A percentile compares a stretch with the other conserved stretches of the same genome.
Evolutionary conservation across 2,329 filamentous ascomycete genomes (phyloP).

Genomic region (Apiospora pterosperma): DNA sequence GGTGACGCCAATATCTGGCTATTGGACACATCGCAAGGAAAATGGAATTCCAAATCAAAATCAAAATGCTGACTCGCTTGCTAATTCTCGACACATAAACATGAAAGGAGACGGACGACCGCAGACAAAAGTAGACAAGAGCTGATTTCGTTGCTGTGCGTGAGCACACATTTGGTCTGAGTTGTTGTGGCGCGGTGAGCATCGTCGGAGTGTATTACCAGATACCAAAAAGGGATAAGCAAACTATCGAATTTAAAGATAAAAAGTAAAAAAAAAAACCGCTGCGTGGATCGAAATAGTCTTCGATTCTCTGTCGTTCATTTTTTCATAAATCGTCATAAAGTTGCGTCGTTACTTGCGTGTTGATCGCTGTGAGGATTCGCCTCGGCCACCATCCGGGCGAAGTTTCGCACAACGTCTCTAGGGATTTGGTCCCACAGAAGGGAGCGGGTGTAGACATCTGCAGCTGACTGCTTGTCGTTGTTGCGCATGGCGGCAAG

Average conservation of each 20-base stretch:
- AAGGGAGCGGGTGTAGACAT: constrained; percentile 88
- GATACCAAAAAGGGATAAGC: constrained; percentile 19
- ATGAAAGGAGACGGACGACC: constrained; percentile 21
- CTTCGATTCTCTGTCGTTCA: constrained; percentile 29
- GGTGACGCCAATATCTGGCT: background rate
- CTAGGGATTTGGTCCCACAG: constrained; percentile 92
- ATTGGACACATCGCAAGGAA: constrained; percentile 14
- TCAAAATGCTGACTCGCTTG: constrained; percentile 37
- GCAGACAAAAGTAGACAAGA: constrained; percentile 3
- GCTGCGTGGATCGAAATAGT: constrained; percentile 14
- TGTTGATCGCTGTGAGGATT: constrained; percentile 38
- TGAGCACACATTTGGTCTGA: constrained; percentile 29
- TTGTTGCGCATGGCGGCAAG: constrained; percentile 73
- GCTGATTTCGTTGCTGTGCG: constrained; percentile 26
- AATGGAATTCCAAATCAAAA: constrained; percentile 24
- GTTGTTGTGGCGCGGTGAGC: constrained; percentile 22
- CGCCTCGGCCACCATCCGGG: constrained; percentile 81
- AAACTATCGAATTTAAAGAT: constrained; percentile 5
- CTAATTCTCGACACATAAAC: constrained; percentile 26
- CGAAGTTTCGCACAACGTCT: constrained; percentile 90
- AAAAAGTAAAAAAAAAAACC: constrained; percentile 8
- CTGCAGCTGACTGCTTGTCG: constrained; percentile 71
- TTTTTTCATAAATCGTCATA: constrained; percentile 32
- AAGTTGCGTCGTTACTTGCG: constrained; percentile 39
- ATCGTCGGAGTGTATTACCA: constrained; percentile 24